Conservation (phyloP, 371 early-diverging fungal genomes). For the Haplosporangium sp. region DNA sequence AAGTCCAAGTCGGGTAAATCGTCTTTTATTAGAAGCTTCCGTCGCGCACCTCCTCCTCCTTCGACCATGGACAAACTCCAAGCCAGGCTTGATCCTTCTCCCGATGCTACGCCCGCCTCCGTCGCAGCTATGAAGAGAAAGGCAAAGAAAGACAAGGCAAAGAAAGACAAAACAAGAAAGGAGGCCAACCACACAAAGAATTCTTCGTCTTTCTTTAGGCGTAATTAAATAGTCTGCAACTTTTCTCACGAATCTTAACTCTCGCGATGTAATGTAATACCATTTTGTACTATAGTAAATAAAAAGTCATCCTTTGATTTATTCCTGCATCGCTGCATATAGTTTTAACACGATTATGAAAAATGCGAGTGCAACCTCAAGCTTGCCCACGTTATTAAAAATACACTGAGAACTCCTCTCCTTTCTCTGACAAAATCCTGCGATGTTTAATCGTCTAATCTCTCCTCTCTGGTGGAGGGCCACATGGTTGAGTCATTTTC, state of each 20-base stretch:
- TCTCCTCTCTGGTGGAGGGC: conserved; percentile 63
- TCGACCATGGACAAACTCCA: conserved; percentile 34
- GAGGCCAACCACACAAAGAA: conserved; percentile 8
- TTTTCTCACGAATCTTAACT: too few species aligned
- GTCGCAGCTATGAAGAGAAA: conserved; percentile 18
- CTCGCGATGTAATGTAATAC: too few species aligned
- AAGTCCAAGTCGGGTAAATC: conserved; percentile 9
- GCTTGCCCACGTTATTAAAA: neutral
- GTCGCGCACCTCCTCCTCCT: conserved; percentile 17
- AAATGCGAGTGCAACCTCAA: too few species aligned
- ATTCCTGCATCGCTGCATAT: too few species aligned
- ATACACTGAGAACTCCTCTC: neutral
- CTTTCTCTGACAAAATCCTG: too few species aligned
- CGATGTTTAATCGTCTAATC: conserved; percentile 16
- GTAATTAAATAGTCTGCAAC: neutral
- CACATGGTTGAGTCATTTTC: conserved; percentile 88
- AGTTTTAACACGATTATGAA: too few species aligned
- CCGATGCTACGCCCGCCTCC: conserved; percentile 8
- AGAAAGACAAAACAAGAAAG: neutral
- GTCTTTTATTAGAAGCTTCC: conserved; percentile 22
- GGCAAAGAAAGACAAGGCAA: neutral
- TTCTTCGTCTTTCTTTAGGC: conserved; percentile 13
- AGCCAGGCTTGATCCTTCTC: conserved; percentile 17
- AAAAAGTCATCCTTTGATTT: too few species aligned
- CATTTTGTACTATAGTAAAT: too few species aligned